These are phyloP conservation scores for Cicer arietinum DNA, from an alignment of 306 rosid species.

Conservation along the genomic window DNA sequence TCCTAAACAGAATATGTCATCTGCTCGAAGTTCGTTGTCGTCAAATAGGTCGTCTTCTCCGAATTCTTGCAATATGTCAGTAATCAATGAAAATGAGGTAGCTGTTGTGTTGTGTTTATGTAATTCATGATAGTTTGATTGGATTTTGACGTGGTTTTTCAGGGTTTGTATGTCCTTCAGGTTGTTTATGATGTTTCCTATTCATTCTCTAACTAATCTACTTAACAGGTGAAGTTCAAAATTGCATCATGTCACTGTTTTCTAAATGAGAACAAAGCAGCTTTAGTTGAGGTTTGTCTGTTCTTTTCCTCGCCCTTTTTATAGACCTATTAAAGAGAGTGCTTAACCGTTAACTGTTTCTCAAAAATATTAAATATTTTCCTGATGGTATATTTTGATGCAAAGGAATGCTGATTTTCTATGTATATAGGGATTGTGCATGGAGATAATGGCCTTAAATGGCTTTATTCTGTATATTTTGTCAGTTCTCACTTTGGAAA, in stretches of 20 bases:
- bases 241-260: constrained; percentile 80
- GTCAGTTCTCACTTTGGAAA: not conserved
- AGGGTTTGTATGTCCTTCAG: not conserved
- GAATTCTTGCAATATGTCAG: constrained; percentile 71
- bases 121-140: constrained; percentile 30
- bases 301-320: constrained; percentile 29
- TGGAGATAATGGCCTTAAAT: constrained; percentile 30
- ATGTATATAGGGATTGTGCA: constrained; percentile 28
- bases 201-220: constrained; percentile 30
- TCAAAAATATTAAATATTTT: not conserved
- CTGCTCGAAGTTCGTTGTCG: constrained; percentile 68
- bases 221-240: constrained; percentile 90
- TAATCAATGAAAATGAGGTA: constrained; percentile 94
- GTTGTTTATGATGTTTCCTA: constrained; percentile 31
- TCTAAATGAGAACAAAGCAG: constrained; percentile 81
- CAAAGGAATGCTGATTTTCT: constrained; percentile 26
- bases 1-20: constrained; percentile 68
- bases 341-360: not conserved
- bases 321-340: not conserved
- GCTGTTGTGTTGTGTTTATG: constrained; percentile 32
- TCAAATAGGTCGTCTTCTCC: constrained; percentile 92
- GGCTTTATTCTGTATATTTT: constrained; percentile 32
- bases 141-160: constrained; percentile 18
- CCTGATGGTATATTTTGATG: not conserved
- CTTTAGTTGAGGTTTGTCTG: constrained; percentile 87